Percentiles rank a stretch among this genome's conserved stretches.
phyloP scores from a whole-genome alignment of 495 filamentous ascomycete genomes.

The Acidomyces sp. region DNA sequence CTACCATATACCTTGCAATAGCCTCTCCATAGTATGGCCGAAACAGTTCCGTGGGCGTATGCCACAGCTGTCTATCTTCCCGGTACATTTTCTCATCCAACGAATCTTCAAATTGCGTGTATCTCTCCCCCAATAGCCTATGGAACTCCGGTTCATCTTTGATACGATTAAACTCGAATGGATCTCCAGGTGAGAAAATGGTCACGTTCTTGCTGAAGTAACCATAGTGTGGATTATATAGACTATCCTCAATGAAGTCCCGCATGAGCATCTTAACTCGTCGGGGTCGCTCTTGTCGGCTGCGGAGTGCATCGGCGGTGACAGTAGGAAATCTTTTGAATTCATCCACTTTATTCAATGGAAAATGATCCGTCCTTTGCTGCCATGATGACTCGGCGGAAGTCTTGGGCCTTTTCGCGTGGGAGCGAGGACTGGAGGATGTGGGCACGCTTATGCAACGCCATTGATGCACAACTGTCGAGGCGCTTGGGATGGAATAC shows the following conservation, averaged over 20 bases:
- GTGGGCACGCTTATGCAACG: slow-evolving; percentile 1
- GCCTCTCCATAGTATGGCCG: slow-evolving; percentile 93
- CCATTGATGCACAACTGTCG: slow-evolving; percentile 13
- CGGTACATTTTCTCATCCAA: slow-evolving; percentile 59
- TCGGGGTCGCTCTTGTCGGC: slow-evolving; percentile 59
- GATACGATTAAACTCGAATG: slow-evolving; percentile 79
- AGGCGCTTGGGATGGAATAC: slow-evolving; percentile 42
- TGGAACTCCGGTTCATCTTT: slow-evolving; percentile 76
- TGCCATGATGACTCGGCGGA: slow-evolving; percentile 53
- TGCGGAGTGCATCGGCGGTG: slow-evolving; percentile 62
- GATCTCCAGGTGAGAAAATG: slow-evolving; percentile 83
- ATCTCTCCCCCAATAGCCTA: slow-evolving; percentile 56
- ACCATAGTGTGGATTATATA: slow-evolving; percentile 95
- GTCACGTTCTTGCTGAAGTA: slow-evolving; percentile 97
- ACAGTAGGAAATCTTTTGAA: slow-evolving; percentile 69
- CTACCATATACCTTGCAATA: slow-evolving; percentile 82
- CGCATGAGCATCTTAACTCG: slow-evolving; percentile 91
- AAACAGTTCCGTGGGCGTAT: slow-evolving; percentile 96
- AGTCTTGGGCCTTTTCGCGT: slow-evolving; percentile 7
- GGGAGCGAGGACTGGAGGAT: background rate
- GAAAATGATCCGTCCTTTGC: slow-evolving; percentile 57
- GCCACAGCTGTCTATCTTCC: slow-evolving; percentile 84
- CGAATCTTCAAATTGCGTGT: slow-evolving; percentile 77
- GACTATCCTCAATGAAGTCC: slow-evolving; percentile 95
- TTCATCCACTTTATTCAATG: slow-evolving; percentile 64